These are phyloP conservation scores for Cercophora scortea DNA, from an alignment of 495 filamentous ascomycete genomes.

Conservation along the genomic window DNA sequence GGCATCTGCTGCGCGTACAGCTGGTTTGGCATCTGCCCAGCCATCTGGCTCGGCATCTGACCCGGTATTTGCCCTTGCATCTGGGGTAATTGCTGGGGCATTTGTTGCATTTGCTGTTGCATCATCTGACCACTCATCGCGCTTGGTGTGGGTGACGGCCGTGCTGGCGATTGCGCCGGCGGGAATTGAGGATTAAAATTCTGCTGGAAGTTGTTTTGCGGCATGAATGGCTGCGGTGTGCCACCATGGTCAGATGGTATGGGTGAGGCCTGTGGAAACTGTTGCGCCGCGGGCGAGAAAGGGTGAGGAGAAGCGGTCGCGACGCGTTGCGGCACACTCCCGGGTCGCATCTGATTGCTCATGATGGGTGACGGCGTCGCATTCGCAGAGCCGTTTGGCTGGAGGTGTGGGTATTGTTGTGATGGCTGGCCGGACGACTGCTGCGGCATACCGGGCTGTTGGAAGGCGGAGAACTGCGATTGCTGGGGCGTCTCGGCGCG, in stretches of 20 bases:
- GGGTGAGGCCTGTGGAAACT: conserved; percentile 73
- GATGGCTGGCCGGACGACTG: conserved; percentile 51
- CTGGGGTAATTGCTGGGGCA: conserved; percentile 30
- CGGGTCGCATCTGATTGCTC: conserved; percentile 61
- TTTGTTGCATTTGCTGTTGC: conserved; percentile 36
- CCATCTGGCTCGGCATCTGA: conserved; percentile 16
- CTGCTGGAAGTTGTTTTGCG: conserved; percentile 48
- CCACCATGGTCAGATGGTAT: conserved; percentile 69
- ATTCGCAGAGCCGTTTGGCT: conserved; percentile 70
- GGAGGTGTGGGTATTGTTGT: conserved; percentile 73
- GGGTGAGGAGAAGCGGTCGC: conserved; percentile 87
- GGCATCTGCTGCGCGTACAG: conserved; percentile 46
- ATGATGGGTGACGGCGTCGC: conserved; percentile 83
- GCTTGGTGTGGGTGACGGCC: conserved; percentile 41
- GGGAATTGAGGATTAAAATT: conserved; percentile 51
- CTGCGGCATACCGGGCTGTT: conserved; percentile 45
- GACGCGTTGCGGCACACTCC: conserved; percentile 66
- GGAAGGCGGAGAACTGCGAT: conserved; percentile 52
- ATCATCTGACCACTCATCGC: conserved; percentile 39
- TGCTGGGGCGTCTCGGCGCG: conserved; percentile 91
- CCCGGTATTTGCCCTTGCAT: conserved; percentile 27
- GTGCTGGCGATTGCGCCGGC: conserved; percentile 40
- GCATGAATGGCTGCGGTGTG: conserved; percentile 68
- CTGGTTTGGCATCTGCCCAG: conserved; percentile 25
- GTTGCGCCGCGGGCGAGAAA: conserved; percentile 73